These are phyloP conservation scores for Salix arbutifolia DNA, from an alignment of 345 rosid genomes.

Conservation along the genomic window DNA sequence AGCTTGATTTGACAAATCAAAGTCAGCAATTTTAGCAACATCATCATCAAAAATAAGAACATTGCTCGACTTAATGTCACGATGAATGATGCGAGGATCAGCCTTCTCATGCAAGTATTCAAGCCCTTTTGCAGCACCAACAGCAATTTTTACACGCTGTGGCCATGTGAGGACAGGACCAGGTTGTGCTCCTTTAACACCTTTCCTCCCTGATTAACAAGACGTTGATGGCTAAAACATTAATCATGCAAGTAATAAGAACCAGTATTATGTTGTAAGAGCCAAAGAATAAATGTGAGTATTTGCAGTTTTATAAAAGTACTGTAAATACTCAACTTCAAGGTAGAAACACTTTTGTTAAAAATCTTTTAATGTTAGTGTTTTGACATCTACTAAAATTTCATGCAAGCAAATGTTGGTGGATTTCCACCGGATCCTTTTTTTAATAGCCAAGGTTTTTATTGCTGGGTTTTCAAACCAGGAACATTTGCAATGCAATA, in stretches of 20 bases:
- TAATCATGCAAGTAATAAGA: background rate
- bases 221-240: background rate
- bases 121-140: conserved; percentile 86
- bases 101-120: conserved; percentile 92
- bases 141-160: conserved; percentile 90
- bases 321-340: background rate
- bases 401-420: background rate
- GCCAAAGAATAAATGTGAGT: background rate
- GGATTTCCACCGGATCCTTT: background rate
- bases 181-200: conserved; percentile 78
- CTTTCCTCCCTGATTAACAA: conserved; percentile 47
- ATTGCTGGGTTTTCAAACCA: background rate
- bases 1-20: conserved; percentile 88
- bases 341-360: background rate
- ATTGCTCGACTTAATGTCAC: conserved; percentile 87
- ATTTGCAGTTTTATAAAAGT: background rate
- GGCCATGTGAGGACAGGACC: conserved; percentile 84
- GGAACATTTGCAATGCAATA: background rate
- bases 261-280: background rate
- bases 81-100: conserved; percentile 68
- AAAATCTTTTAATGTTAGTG: background rate
- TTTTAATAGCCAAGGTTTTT: background rate
- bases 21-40: conserved; percentile 88
- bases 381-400: background rate
- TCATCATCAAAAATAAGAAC: conserved; percentile 73